Evolutionary conservation across 129 eudicot genomes (phyloP).

Genomic region (Flaveria sonorensis): DNA sequence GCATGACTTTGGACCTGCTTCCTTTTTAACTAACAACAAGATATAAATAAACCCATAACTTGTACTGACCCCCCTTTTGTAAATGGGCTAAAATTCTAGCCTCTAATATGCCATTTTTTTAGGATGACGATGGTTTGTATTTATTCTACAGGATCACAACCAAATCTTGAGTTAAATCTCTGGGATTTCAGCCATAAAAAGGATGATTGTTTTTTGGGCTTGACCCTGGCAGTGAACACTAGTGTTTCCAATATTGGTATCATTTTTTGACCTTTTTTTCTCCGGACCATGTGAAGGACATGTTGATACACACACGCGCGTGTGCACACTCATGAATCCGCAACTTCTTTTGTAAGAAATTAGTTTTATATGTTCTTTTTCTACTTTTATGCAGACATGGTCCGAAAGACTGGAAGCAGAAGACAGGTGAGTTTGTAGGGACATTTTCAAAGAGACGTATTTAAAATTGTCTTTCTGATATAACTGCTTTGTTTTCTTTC

Average conservation of each 20-base stretch:
- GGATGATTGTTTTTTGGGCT: slow-evolving; percentile 86
- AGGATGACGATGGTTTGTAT: background rate
- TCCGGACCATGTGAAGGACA: slow-evolving; percentile 2
- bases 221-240: slow-evolving; percentile 86
- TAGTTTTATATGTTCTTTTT: background rate
- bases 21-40: background rate
- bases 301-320: background rate
- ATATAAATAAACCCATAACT: background rate
- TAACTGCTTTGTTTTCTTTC: background rate
- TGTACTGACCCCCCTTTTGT: background rate
- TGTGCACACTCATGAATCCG: background rate
- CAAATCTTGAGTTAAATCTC: slow-evolving; percentile 88
- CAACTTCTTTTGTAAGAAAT: background rate
- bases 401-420: slow-evolving; percentile 41
- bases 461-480: background rate
- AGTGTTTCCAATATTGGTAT: slow-evolving; percentile 68
- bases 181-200: slow-evolving; percentile 69
- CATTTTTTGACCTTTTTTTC: slow-evolving; percentile 3
- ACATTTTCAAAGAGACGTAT: background rate
- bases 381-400: slow-evolving; percentile 55
- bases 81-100: background rate
- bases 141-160: slow-evolving; percentile 55
- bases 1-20: background rate
- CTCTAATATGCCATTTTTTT: slow-evolving; percentile 17
- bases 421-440: slow-evolving; percentile 55